Conservation (phyloP, 306 rosid genomes). For the Trifolium fragiferum region DNA sequence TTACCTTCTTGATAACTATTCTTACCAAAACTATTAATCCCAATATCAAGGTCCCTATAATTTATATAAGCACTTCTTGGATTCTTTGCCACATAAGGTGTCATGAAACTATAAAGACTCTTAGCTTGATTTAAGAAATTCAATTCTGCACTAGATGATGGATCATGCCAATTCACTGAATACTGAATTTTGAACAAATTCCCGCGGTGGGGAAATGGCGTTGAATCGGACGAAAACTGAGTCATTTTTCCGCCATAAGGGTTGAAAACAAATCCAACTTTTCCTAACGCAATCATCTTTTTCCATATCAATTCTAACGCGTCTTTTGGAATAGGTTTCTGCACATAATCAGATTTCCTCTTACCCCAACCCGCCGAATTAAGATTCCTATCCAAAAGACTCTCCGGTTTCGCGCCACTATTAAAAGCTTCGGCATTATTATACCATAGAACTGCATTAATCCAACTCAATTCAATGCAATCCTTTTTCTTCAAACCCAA, state of each 20-base stretch:
- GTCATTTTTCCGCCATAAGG: slow-evolving; percentile 75
- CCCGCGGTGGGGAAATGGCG: slow-evolving; percentile 71
- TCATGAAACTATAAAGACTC: slow-evolving; percentile 54
- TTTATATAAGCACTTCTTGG: slow-evolving; percentile 63
- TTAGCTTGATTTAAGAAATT: slow-evolving; percentile 11
- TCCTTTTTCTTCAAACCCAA: slow-evolving; percentile 58
- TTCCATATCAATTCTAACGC: slow-evolving; percentile 57
- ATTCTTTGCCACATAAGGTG: slow-evolving; percentile 60
- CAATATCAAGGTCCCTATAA: slow-evolving; percentile 71
- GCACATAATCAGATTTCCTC: slow-evolving; percentile 62
- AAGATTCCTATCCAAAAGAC: slow-evolving; percentile 13
- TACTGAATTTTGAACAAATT: slow-evolving; percentile 58
- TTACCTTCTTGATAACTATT: slow-evolving; percentile 51
- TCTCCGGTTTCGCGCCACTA: not conserved
- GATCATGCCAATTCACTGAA: slow-evolving; percentile 48
- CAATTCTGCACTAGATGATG: slow-evolving; percentile 20
- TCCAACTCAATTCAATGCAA: slow-evolving; percentile 59
- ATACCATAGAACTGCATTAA: slow-evolving; percentile 56
- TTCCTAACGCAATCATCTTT: slow-evolving; percentile 58
- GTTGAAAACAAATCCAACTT: slow-evolving; percentile 42
- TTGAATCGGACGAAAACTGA: slow-evolving; percentile 52
- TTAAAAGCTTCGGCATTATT: not conserved
- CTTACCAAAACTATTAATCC: slow-evolving; percentile 54
- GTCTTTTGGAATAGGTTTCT: slow-evolving; percentile 49
- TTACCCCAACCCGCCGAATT: slow-evolving; percentile 21